These are phyloP conservation scores for Suillus subluteus DNA, from an alignment of 768 basidiomycete genomes.

Conservation along the genomic window DNA sequence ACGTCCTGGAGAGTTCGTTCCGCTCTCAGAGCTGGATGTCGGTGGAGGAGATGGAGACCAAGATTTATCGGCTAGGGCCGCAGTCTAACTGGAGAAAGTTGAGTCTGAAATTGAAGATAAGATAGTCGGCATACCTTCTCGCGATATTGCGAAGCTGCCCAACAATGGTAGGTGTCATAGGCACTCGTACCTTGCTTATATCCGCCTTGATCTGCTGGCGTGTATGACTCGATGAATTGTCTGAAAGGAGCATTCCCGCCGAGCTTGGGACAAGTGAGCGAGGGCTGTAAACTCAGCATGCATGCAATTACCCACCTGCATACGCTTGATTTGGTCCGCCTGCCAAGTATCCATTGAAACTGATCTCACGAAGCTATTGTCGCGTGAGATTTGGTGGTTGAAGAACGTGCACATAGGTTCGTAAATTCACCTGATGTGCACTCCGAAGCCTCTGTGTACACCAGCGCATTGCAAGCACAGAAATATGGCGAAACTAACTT, in stretches of 20 bases:
- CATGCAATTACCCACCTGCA: constrained; percentile 66
- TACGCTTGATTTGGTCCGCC: constrained; percentile 82
- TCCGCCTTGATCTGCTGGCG: constrained; percentile 67
- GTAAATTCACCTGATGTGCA: constrained; percentile 74
- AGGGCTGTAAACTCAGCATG: constrained; percentile 10
- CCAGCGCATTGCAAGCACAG: constrained; percentile 91
- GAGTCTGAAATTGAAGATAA: constrained; percentile 17
- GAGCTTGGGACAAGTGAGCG: constrained; percentile 47
- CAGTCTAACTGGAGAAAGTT: constrained; percentile 68
- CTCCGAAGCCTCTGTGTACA: constrained; percentile 87
- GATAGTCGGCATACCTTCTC: constrained; percentile 66
- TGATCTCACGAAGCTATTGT: constrained; percentile 81
- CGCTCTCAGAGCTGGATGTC: constrained; percentile 40
- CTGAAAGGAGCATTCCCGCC: constrained; percentile 89
- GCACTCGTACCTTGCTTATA: constrained; percentile 63
- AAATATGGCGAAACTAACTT: constrained; percentile 78
- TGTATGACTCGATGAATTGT: constrained; percentile 74
- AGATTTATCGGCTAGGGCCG: constrained; percentile 67
- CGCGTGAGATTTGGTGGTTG: constrained; percentile 8
- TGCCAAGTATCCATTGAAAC: constrained; percentile 98
- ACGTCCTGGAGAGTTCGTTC: constrained; percentile 50
- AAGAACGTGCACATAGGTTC: constrained; percentile 12
- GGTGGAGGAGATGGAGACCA: constrained; percentile 84
- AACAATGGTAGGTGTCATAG: constrained; percentile 86
- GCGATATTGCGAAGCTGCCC: constrained; percentile 94